A percentile compares a stretch with the other conserved stretches of the same genome.
Evolutionary conservation across 2,329 filamentous ascomycete species (phyloP).

Genomic region (Sphaerulina musiva): DNA sequence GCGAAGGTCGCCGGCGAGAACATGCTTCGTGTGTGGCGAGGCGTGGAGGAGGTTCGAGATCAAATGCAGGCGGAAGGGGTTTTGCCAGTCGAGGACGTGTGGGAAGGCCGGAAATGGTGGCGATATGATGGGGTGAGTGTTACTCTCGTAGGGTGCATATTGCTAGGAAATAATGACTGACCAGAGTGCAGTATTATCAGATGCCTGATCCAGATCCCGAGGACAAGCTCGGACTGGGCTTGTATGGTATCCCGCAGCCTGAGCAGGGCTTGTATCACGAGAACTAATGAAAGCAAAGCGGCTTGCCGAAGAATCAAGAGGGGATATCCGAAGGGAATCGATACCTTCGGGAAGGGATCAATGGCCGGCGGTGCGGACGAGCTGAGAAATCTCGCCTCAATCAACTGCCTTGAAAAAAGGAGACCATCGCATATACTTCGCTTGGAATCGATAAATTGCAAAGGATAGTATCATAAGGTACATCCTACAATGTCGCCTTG

Average conservation of each 20-base stretch:
- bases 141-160: background rate
- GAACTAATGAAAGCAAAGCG: background rate
- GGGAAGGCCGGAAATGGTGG: conserved; percentile 34
- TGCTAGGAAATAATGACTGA: background rate
- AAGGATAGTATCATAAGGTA: no score
- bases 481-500: conserved; percentile 5
- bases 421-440: no score
- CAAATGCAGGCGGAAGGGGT: conserved; percentile 31
- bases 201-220: conserved; percentile 34
- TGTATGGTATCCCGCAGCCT: conserved; percentile 27
- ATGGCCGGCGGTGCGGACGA: no score
- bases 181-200: conserved; percentile 19
- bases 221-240: conserved; percentile 31
- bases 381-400: no score
- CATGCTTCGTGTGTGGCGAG: conserved; percentile 34
- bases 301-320: background rate
- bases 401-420: no score
- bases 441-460: no score
- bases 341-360: background rate
- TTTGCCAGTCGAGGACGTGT: conserved; percentile 34
- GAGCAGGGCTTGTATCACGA: conserved; percentile 14
- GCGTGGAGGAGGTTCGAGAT: conserved; percentile 24
- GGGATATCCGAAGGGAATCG: no score
- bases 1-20: conserved; percentile 37
- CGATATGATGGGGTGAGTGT: conserved; percentile 28